Conservation (phyloP, 2,329 filamentous ascomycete genomes). For the Sclerotiophoma versabilis region DNA sequence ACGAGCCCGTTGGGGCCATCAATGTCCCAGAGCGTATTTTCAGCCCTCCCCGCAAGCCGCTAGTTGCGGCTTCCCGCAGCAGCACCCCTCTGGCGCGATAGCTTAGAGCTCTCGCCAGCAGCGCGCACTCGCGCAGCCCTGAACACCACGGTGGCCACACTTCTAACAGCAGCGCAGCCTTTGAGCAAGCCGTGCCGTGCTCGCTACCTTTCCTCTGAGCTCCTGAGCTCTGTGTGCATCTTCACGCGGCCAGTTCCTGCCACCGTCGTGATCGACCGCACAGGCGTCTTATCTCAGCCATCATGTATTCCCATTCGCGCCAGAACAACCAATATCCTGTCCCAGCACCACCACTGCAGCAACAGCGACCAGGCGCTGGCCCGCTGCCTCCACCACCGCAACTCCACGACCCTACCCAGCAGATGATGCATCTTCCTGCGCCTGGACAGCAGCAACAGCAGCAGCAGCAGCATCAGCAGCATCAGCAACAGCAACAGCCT, state of each 20-base stretch:
- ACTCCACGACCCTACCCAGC: constrained; percentile 22
- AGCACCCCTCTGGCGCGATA: constrained; percentile 10
- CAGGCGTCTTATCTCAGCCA: constrained; percentile 12
- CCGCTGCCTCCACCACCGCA: constrained; percentile 23
- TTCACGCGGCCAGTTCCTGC: not conserved
- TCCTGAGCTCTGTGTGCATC: constrained; percentile 1
- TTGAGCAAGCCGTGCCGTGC: not conserved
- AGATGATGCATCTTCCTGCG: constrained; percentile 20
- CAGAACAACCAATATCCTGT: constrained; percentile 31
- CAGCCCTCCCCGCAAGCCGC: constrained; percentile 13
- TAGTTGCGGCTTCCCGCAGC: constrained; percentile 17
- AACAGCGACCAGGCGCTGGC: constrained; percentile 22
- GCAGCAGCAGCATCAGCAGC: not conserved
- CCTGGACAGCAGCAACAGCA: constrained; percentile 15
- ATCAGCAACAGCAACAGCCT: not conserved
- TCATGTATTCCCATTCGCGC: constrained; percentile 34
- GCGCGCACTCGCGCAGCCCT: constrained; percentile 1
- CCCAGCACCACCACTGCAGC: constrained; percentile 20
- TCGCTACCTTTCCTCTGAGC: not conserved
- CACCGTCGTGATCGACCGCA: constrained; percentile 4
- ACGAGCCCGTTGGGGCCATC: constrained; percentile 9
- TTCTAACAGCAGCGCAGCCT: not conserved
- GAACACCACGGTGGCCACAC: not conserved
- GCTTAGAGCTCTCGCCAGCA: constrained; percentile 10
- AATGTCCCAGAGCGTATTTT: constrained; percentile 10